Evolutionary conservation across 352 stramenopile species (phyloP).

Genomic region (Phytophthora macrochlamydospora): DNA sequence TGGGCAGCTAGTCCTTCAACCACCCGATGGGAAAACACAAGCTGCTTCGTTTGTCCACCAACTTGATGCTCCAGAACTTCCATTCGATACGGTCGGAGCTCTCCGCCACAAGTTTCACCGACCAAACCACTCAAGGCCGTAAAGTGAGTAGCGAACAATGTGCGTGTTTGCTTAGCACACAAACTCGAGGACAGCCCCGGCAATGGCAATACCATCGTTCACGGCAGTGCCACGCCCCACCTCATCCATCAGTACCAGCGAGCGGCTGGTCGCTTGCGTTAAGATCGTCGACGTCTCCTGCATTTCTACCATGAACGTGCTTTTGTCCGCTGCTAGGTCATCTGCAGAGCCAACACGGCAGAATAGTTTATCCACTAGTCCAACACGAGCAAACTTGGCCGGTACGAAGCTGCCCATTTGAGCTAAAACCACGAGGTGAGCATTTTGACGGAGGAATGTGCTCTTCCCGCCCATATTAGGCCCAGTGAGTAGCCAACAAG

Average conservation of each 20-base stretch:
- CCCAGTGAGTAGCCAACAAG: slow-evolving; percentile 85
- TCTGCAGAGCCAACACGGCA: slow-evolving; percentile 83
- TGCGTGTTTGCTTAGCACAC: slow-evolving; percentile 56
- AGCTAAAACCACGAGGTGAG: slow-evolving; percentile 76
- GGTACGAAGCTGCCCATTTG: slow-evolving; percentile 88
- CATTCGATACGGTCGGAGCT: slow-evolving; percentile 72
- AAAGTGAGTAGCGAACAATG: slow-evolving; percentile 88
- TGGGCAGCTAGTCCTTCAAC: slow-evolving; percentile 67
- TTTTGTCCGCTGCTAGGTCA: slow-evolving; percentile 77
- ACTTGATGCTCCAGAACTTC: slow-evolving; percentile 56
- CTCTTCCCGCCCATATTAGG: slow-evolving; percentile 91
- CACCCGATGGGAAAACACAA: slow-evolving; percentile 84
- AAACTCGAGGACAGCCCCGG: slow-evolving; percentile 80
- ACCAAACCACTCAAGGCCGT: slow-evolving; percentile 63
- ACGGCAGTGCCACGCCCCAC: slow-evolving; percentile 83
- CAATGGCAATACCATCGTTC: slow-evolving; percentile 81
- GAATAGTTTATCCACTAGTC: slow-evolving; percentile 84
- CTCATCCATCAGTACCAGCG: slow-evolving; percentile 91
- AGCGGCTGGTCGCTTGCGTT: slow-evolving; percentile 67
- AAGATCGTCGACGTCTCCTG: slow-evolving; percentile 83
- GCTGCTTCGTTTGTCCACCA: slow-evolving; percentile 26
- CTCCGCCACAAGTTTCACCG: slow-evolving; percentile 24
- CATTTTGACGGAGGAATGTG: slow-evolving; percentile 83
- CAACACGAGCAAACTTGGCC: slow-evolving; percentile 66
- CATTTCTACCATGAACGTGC: slow-evolving; percentile 91